Evolutionary conservation across 495 filamentous ascomycete species (phyloP).

Genomic region (Penicillium odoratum): DNA sequence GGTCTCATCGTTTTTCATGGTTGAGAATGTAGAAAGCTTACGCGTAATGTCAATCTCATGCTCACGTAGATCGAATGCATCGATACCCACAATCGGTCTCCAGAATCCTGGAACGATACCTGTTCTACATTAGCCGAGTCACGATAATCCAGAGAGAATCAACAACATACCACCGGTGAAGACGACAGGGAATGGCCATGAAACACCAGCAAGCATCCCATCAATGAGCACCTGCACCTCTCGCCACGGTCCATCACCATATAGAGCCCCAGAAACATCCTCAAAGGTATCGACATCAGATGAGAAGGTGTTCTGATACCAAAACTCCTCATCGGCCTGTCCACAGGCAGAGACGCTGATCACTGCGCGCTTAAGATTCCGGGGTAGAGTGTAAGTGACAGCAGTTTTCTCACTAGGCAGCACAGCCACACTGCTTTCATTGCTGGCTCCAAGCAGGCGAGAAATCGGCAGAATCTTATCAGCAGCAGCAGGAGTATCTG

Average conservation of each 20-base stretch:
- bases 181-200: constrained; percentile 1
- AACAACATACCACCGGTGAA: not conserved
- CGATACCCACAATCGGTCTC: not conserved
- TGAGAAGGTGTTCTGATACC: not conserved
- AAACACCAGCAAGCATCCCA: constrained; percentile 2
- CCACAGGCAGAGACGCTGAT: constrained; percentile 1
- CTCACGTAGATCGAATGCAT: constrained; percentile 2
- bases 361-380: constrained; percentile 1
- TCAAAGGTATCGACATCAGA: not conserved
- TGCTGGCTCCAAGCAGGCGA: not conserved
- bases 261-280: not conserved
- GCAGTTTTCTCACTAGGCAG: not conserved
- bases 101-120: not conserved
- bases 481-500: not conserved
- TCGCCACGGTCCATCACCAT: constrained; percentile 1
- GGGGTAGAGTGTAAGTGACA: not conserved
- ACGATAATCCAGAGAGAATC: not conserved
- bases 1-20: not conserved
- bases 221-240: constrained; percentile 1
- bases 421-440: not conserved
- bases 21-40: not conserved
- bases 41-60: constrained; percentile 4
- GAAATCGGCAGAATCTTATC: not conserved
- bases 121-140: not conserved
- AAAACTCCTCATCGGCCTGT: constrained; percentile 3